Conservation (phyloP, 768 basidiomycete species). For the Leccinellum rugosiceps region DNA sequence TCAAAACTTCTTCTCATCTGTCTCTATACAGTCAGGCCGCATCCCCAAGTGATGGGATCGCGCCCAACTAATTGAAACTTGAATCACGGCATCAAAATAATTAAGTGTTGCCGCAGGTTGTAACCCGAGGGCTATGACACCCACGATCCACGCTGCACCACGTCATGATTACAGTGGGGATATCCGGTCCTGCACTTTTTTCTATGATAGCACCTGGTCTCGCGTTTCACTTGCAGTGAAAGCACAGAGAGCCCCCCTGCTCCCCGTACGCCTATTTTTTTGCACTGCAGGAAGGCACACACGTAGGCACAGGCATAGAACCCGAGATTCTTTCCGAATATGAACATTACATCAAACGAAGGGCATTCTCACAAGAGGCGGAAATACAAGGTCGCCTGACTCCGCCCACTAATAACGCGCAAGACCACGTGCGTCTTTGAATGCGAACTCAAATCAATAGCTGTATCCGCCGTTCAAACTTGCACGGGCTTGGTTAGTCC, state of each 20-base stretch:
- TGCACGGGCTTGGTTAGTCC: background rate
- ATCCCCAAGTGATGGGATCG: slow-evolving; percentile 16
- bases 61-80: slow-evolving; percentile 8
- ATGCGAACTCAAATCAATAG: background rate
- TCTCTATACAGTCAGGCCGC: background rate
- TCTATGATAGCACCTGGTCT: background rate
- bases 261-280: background rate
- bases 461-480: background rate
- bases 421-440: background rate
- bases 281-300: background rate
- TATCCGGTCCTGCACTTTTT: background rate
- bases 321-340: background rate
- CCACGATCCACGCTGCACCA: background rate
- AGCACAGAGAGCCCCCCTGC: background rate
- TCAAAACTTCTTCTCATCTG: background rate
- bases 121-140: slow-evolving; percentile 4
- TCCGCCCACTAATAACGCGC: background rate
- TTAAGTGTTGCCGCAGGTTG: slow-evolving; percentile 1
- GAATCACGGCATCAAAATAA: slow-evolving; percentile 3
- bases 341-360: background rate
- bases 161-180: slow-evolving; percentile 8
- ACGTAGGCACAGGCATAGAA: background rate
- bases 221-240: background rate
- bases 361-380: slow-evolving; percentile 7
- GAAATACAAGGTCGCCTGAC: slow-evolving; percentile 2